phyloP scores from a whole-genome alignment of 2,329 filamentous ascomycete species.

The Leptosphaerulina australis region DNA sequence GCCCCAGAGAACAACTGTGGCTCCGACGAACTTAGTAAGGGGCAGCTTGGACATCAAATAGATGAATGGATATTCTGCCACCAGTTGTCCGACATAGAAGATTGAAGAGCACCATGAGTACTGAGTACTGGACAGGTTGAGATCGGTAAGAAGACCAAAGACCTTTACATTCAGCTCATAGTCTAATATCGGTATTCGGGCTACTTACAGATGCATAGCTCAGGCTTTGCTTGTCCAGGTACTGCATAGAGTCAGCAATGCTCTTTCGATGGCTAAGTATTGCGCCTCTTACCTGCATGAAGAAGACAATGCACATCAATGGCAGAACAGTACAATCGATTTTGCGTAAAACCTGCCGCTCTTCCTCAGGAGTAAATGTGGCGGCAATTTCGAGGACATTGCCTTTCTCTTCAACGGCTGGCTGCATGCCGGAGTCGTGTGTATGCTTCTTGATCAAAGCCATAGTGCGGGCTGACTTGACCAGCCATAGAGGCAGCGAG shows the following conservation, averaged over 20 bases:
- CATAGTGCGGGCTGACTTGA: no score
- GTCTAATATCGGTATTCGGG: no score
- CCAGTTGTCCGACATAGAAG: conserved; percentile 51
- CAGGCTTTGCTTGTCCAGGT: conserved; percentile 57
- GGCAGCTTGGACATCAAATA: conserved; percentile 59
- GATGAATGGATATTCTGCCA: conserved; percentile 58
- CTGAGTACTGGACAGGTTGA: conserved; percentile 53
- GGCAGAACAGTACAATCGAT: conserved; percentile 22
- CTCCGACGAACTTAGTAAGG: conserved; percentile 58
- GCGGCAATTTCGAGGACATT: conserved; percentile 1
- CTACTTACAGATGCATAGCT: conserved; percentile 54
- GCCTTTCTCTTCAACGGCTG: conserved; percentile 3
- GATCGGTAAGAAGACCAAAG: conserved; percentile 55
- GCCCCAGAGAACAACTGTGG: conserved; percentile 52
- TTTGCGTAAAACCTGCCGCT: conserved; percentile 21
- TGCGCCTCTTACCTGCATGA: conserved; percentile 30
- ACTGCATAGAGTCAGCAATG: background rate
- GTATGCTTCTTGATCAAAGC: conserved; percentile 1
- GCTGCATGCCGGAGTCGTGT: background rate
- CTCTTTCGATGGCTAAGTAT: no score
- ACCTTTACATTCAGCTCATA: background rate
- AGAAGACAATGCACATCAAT: conserved; percentile 28
- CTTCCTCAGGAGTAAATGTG: conserved; percentile 20
- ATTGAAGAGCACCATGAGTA: conserved; percentile 58
- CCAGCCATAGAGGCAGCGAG: background rate